Percentiles rank a stretch among this genome's conserved stretches.
Evolutionary conservation across 2,329 filamentous ascomycete species (phyloP).

Genomic region (Scedosporium dehoogii): DNA sequence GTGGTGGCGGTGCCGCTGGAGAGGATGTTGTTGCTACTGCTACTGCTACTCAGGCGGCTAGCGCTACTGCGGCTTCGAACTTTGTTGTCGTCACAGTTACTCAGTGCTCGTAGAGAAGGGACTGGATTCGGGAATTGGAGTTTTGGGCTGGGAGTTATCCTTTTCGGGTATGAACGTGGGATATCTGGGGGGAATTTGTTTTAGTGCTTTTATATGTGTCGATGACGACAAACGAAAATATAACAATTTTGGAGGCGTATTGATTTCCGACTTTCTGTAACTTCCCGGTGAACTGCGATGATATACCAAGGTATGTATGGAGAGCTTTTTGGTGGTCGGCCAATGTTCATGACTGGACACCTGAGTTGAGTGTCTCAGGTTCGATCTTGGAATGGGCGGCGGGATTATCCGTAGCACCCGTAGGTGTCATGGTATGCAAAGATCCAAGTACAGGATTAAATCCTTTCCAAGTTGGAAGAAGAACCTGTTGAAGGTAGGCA

Average conservation of each 20-base stretch:
- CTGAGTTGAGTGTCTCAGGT: too few species aligned
- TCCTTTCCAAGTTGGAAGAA: too few species aligned
- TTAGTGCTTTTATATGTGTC: neutral
- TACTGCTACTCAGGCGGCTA: neutral
- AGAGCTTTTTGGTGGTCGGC: too few species aligned
- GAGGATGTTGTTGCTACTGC: neutral
- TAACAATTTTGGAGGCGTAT: neutral
- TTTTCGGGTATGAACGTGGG: neutral
- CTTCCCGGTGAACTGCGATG: neutral
- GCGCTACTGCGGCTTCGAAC: neutral
- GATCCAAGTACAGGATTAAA: too few species aligned
- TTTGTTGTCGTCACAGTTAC: neutral
- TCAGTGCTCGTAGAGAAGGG: conserved; percentile 1
- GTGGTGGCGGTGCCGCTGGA: neutral
- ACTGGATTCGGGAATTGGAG: neutral
- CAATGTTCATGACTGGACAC: too few species aligned
- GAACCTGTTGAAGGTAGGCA: too few species aligned
- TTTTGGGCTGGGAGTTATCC: neutral
- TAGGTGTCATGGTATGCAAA: too few species aligned
- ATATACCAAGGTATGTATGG: too few species aligned
- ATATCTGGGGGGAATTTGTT: neutral
- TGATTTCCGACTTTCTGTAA: neutral
- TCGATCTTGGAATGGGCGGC: too few species aligned
- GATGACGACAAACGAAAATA: neutral
- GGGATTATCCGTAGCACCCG: too few species aligned